Evolutionary conservation across 176 grass and related monocot species (phyloP), one percentile per base, ranked within the genome.

Genomic region (Hordeum vulgare): DNA sequence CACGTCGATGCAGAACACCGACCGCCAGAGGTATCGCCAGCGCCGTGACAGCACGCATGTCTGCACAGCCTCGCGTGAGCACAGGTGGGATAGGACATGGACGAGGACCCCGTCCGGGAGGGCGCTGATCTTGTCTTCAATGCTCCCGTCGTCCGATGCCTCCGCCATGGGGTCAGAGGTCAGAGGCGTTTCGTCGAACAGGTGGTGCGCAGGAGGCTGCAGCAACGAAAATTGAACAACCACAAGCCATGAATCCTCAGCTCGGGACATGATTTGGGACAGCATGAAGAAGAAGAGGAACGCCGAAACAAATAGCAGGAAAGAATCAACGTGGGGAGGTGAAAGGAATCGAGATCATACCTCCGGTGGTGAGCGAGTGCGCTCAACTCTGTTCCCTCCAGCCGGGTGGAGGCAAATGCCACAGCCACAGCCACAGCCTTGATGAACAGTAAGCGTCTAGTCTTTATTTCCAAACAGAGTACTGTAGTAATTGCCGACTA

Each of bases 1-100:
- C 20, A 51, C 61, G 70, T 66, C 24, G 69, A 86, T 33, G 77
- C 12, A 5, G 4, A 77, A 34, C 69, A 81, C 24, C 3, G 44
- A 75, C 68, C 41, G 67, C 84, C 76, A 74, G 25, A 87, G 85
- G 78, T 67, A 1, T 20, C 35, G 70, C 85, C 85, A 87, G 78
- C 13, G 78, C 61, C 11, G 47, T 7, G 70, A 33, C 61, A 81
- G 31, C 40, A 83, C 5, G 66, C 47, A 69, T 7, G 80, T 79
- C 11, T 28, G 78, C 54, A 77, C 37, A 0, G 47, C 59, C 6
- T 45, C 1, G 45, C 35, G 45, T 4, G 25, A 21, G 26, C 1
- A 0, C 18, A 76, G 45, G 34, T 34, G n/a, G 74, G 80, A 79
- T 9, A 88, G 17, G 24, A 39, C 13, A 14, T 10, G 57, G 74